phyloP scores from a whole-genome alignment of 2,329 filamentous ascomycete species.

The Xylariaceae sp. region DNA sequence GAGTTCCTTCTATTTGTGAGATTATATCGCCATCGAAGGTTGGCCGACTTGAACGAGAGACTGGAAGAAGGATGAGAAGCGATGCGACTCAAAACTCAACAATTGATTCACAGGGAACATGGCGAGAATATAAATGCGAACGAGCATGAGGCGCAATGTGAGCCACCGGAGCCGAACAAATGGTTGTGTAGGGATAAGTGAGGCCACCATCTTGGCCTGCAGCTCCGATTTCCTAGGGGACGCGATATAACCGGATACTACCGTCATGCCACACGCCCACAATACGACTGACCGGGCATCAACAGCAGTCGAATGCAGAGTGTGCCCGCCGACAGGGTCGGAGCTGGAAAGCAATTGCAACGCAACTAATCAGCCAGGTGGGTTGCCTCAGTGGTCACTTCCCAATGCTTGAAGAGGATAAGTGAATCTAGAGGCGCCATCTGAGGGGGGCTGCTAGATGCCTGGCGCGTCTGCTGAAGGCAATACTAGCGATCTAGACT shows the following conservation, averaged over 20 bases:
- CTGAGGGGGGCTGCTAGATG: conserved; percentile 8
- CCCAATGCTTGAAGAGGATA: conserved; percentile 4
- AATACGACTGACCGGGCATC: conserved; percentile 5
- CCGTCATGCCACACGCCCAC: conserved; percentile 22
- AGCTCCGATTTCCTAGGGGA: conserved; percentile 22
- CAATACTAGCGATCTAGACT: conserved; percentile 17
- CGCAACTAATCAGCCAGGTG: conserved; percentile 10
- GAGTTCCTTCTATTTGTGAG: conserved; percentile 5
- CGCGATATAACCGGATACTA: conserved; percentile 32
- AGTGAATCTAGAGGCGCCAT: conserved; percentile 19
- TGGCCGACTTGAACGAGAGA: conserved; percentile 4
- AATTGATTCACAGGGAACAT: conserved; percentile 7
- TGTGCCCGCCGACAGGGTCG: conserved; percentile 11
- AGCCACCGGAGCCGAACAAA: conserved; percentile 12
- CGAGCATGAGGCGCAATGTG: conserved; percentile 2
- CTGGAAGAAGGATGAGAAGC: conserved; percentile 5
- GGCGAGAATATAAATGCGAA: conserved; percentile 14
- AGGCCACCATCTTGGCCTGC: conserved; percentile 19
- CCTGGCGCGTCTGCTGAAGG: conserved; percentile 12
- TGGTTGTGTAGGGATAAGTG: conserved; percentile 20
- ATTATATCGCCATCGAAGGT: conserved; percentile 5
- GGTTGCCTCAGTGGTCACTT: conserved; percentile 6
- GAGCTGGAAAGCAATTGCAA: conserved; percentile 14
- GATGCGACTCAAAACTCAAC: conserved; percentile 15
- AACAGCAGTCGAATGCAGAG: conserved; percentile 5